These are phyloP conservation scores for Colletotrichum neosansevieriae DNA, from an alignment of 2,329 filamentous ascomycete genomes.

Conservation along the genomic window DNA sequence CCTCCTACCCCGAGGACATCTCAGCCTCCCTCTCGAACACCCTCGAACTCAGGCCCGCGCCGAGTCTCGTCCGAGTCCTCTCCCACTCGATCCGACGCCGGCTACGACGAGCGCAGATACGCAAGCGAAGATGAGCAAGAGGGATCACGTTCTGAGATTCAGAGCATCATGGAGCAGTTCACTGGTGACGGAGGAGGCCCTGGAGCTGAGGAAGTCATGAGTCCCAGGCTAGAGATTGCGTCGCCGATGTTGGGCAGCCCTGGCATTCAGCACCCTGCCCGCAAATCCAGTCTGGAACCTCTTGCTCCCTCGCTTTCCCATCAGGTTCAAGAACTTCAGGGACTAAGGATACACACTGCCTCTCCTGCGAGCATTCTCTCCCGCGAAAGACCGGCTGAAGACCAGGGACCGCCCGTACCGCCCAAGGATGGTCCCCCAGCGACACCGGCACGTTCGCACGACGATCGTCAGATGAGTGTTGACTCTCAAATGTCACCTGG, in stretches of 20 bases:
- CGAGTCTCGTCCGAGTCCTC: constrained; percentile 59
- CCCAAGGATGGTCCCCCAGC: constrained; percentile 68
- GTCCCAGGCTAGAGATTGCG: constrained; percentile 85
- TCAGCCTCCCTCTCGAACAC: constrained; percentile 69
- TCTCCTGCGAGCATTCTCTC: constrained; percentile 54
- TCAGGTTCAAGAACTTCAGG: constrained; percentile 62
- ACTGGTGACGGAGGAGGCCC: constrained; percentile 79
- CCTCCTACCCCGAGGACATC: constrained; percentile 68
- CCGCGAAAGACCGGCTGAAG: constrained; percentile 55
- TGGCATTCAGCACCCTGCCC: constrained; percentile 76
- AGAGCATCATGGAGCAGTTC: constrained; percentile 98
- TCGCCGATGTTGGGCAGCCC: constrained; percentile 79
- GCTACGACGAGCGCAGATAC: constrained; percentile 68
- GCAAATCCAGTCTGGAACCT: constrained; percentile 88
- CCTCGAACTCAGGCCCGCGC: constrained; percentile 66
- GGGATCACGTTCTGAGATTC: constrained; percentile 85
- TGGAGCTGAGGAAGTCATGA: constrained; percentile 89
- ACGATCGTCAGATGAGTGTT: constrained; percentile 49
- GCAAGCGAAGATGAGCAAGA: constrained; percentile 74
- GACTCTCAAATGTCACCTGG: constrained; percentile 61
- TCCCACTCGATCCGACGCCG: constrained; percentile 66
- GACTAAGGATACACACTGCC: constrained; percentile 51
- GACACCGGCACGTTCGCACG: constrained; percentile 52
- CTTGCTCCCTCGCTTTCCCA: constrained; percentile 64
- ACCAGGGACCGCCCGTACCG: constrained; percentile 68